Base-by-base conservation (phyloP, 2,329 filamentous ascomycete species). In the Fonsecaea erecta region DNA sequence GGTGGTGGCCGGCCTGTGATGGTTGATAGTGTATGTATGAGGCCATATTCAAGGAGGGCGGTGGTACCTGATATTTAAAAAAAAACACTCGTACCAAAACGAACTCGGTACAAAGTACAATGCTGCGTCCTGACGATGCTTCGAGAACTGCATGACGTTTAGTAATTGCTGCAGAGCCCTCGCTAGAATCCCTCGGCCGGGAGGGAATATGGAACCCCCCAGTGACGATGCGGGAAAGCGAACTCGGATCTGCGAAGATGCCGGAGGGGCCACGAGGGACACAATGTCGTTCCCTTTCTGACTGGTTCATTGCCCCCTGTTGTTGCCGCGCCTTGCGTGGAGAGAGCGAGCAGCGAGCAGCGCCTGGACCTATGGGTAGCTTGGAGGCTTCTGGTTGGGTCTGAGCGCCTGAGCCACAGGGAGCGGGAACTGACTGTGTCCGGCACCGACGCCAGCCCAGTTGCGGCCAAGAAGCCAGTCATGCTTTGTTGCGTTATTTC, bases 101-200 rank as follows among this genome's bases (percentile, higher is more conserved):
- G 21, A 30, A 11, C 35, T 18, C 54, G 24, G 24, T 26, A 30
- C 55, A 30, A 48, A 58, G 18, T 48, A 12, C 30, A 26, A 28
- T 48, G 7, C 28, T 21, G 16, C 57, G 28, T 26, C 2, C 3
- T 24, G 8, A 28, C 46, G n/a, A 52, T 8, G 43, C 28, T 37
- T 60, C 32, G 30, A 52, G 30, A 40, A 52, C 8, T 52, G 57
- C 43, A 8, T 16, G 30, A 21, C 11, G 26, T 43, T 60, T 52
- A 40, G 30, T 60, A 60, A 60, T 60, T n/a, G 57, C 28, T 32
- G 30, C 14, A 60, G 51, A 60, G 57, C 30, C 8, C 57, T 60
- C 57, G 30, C 57, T 52, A 52, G 57, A 60, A 52, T 24, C 43
- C 34, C 57, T 60, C 40, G 48, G n/a, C n/a, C n/a, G n/a, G 57